These are phyloP conservation scores for Backusella sp. DNA, from an alignment of 192 early-diverging fungal genomes.

Conservation along the genomic window DNA sequence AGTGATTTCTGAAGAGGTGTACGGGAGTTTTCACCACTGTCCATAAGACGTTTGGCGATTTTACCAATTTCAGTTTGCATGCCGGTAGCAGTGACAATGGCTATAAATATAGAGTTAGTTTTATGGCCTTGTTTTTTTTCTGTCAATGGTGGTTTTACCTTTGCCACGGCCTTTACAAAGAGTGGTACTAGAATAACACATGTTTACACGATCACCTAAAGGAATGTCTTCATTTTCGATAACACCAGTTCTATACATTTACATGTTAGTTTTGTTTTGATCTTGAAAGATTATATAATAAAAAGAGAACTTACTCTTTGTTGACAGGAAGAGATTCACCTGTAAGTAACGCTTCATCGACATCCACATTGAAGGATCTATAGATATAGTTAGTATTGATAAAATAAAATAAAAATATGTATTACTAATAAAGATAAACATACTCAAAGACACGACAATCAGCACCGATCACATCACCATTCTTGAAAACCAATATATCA, in stretches of 20 bases:
- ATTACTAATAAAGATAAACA: not conserved
- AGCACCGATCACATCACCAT: conserved; percentile 92
- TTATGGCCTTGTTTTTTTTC: not conserved
- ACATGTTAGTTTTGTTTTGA: not conserved
- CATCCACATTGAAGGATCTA: conserved; percentile 85
- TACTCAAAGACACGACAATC: conserved; percentile 74
- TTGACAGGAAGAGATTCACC: conserved; percentile 86
- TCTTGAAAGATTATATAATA: not conserved
- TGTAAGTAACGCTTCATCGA: conserved; percentile 92
- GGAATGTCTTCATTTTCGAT: conserved; percentile 71
- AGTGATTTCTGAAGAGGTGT: conserved; percentile 71
- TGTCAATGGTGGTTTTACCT: not conserved
- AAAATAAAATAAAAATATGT: too few species aligned
- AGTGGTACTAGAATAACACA: conserved; percentile 88
- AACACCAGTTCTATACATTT: conserved; percentile 37
- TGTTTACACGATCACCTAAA: conserved; percentile 89
- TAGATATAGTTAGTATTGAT: conserved; percentile 18
- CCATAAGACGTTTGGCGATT: conserved; percentile 82
- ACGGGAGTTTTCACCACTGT: conserved; percentile 45
- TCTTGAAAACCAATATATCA: conserved; percentile 89
- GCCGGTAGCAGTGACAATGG: conserved; percentile 81
- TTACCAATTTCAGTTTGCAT: conserved; percentile 89
- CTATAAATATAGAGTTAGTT: conserved; percentile 24
- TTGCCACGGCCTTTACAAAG: conserved; percentile 89
- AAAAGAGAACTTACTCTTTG: conserved; percentile 52